A percentile compares a stretch with the other conserved stretches of the same genome.
phyloP scores from a whole-genome alignment of 2,329 filamentous ascomycete species.

The Cercospora janseana region DNA sequence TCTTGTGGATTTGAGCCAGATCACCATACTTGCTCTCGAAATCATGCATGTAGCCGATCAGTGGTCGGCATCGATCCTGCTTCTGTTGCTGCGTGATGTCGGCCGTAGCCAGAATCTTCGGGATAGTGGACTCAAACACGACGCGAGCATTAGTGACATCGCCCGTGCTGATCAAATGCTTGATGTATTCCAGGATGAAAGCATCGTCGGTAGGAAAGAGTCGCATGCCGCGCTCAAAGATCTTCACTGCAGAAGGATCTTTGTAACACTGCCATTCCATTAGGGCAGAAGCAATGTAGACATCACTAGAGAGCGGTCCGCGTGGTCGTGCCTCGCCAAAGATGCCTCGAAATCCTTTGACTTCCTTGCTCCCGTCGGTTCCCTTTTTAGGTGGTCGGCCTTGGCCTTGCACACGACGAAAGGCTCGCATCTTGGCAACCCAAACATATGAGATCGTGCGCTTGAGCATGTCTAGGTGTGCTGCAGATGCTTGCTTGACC shows the following conservation, averaged over 20 bases:
- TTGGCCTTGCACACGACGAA: constrained; percentile 88
- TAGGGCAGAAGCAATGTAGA: constrained; percentile 88
- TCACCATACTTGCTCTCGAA: constrained; percentile 95
- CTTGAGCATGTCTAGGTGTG: constrained; percentile 72
- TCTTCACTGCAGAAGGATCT: constrained; percentile 86
- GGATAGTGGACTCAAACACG: constrained; percentile 92
- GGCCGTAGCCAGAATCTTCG: constrained; percentile 62
- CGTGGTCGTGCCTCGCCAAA: constrained; percentile 85
- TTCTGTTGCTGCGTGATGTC: constrained; percentile 56
- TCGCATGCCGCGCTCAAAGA: constrained; percentile 90
- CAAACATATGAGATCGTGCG: constrained; percentile 88
- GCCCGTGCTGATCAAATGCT: constrained; percentile 87
- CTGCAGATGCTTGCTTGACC: constrained; percentile 64
- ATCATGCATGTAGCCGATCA: constrained; percentile 90
- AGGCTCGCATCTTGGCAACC: constrained; percentile 91
- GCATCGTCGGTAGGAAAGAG: constrained; percentile 90
- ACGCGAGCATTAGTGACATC: constrained; percentile 89
- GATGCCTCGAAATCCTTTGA: constrained; percentile 72
- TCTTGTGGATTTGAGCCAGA: constrained; percentile 80
- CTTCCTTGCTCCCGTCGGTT: constrained; percentile 14
- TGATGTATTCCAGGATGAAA: constrained; percentile 93
- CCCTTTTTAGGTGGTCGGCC: constrained; percentile 54
- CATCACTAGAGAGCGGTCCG: constrained; percentile 86
- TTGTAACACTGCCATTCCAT: constrained; percentile 97
- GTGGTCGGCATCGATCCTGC: constrained; percentile 67